phyloP scores from a whole-genome alignment of 768 basidiomycete species.

The Xerocomus spinulosus region DNA sequence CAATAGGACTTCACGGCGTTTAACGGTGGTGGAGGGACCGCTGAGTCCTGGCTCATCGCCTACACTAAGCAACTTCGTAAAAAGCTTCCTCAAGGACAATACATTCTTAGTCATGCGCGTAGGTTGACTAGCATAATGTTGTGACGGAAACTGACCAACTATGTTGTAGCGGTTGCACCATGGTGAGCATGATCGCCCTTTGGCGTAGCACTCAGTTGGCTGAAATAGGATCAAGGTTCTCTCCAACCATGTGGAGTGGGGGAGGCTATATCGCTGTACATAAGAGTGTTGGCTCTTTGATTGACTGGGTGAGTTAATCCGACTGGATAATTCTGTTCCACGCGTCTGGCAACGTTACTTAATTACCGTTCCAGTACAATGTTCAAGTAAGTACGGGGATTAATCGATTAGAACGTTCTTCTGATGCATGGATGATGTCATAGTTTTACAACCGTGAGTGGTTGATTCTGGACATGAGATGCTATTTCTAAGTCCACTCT shows the following conservation, averaged over 20 bases:
- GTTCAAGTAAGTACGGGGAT: constrained; percentile 32
- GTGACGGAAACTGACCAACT: neutral
- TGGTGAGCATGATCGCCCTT: constrained; percentile 8
- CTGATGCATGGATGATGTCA: neutral
- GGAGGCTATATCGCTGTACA: constrained; percentile 35
- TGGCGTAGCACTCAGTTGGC: neutral
- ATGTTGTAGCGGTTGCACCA: constrained; percentile 13
- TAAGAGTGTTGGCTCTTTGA: constrained; percentile 37
- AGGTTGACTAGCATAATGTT: constrained; percentile 1
- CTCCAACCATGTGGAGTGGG: constrained; percentile 15
- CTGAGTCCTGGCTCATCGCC: constrained; percentile 33
- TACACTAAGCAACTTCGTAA: constrained; percentile 31
- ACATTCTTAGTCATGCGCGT: constrained; percentile 35
- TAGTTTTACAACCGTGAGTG: constrained; percentile 29
- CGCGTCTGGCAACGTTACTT: neutral
- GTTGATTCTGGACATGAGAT: neutral
- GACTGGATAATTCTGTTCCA: neutral
- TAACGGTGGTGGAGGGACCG: constrained; percentile 32
- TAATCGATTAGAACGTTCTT: too few species aligned
- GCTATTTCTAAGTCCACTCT: neutral
- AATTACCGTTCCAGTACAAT: constrained; percentile 22
- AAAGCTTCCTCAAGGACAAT: constrained; percentile 30
- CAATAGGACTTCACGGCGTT: constrained; percentile 32
- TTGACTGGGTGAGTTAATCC: constrained; percentile 38
- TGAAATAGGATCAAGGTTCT: constrained; percentile 12